Evolutionary conservation across 306 rosid genomes (phyloP).

Genomic region (Calophaca sinica): DNA sequence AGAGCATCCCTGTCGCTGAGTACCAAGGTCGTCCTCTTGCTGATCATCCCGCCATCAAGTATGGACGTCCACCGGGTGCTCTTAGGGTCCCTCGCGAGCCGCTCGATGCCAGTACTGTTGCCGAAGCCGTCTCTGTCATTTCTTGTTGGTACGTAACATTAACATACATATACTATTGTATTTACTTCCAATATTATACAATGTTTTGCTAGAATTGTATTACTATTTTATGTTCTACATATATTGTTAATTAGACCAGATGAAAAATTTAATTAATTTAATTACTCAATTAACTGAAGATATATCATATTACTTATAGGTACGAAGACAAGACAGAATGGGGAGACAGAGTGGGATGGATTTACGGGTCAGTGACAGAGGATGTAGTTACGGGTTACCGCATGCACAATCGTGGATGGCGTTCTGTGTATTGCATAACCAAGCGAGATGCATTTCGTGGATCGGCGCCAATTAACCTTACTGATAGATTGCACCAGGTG

Average conservation of each 20-base stretch:
- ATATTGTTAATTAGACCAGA: not conserved
- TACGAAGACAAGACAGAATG: constrained; percentile 72
- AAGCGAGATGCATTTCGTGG: constrained; percentile 65
- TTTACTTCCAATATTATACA: too few relatives aligned
- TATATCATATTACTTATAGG: constrained; percentile 29
- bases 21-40: constrained; percentile 86
- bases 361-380: constrained; percentile 67
- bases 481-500: constrained; percentile 62
- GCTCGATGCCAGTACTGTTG: constrained; percentile 77
- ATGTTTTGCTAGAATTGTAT: not conserved
- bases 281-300: not conserved
- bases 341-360: constrained; percentile 72
- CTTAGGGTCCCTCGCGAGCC: constrained; percentile 81
- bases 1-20: constrained; percentile 72
- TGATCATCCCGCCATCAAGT: constrained; percentile 76
- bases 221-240: not conserved
- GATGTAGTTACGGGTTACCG: constrained; percentile 66
- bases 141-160: constrained; percentile 77
- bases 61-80: constrained; percentile 76
- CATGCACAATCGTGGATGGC: constrained; percentile 74
- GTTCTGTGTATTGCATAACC: constrained; percentile 61
- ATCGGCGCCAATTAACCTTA: constrained; percentile 62
- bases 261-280: not conserved
- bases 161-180: too few relatives aligned
- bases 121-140: constrained; percentile 83